Evolutionary conservation across 331 rosid species (phyloP).

Genomic region (Phaseolus coccineus): DNA sequence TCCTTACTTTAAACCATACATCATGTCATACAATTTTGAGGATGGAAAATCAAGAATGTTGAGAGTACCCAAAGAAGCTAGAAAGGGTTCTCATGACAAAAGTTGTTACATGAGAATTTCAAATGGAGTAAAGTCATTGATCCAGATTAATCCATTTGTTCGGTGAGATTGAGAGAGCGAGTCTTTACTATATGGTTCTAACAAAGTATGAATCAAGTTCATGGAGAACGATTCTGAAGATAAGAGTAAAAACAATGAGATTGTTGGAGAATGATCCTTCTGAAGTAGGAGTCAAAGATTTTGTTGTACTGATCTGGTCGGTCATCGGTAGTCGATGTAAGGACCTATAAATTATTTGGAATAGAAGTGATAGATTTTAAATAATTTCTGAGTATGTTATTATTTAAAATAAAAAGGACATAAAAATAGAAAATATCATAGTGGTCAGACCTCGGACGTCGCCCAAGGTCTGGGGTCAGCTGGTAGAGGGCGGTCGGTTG

Average conservation of each 20-base stretch:
- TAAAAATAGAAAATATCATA: too few species aligned
- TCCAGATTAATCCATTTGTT: neutral
- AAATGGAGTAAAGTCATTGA: neutral
- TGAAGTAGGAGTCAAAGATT: neutral
- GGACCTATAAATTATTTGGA: too few species aligned
- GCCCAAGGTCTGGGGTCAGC: too few species aligned
- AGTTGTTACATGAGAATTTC: neutral
- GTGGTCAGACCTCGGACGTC: too few species aligned
- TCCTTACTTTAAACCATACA: neutral
- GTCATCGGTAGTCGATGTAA: too few species aligned
- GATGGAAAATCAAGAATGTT: neutral
- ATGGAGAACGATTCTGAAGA: neutral
- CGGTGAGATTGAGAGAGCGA: neutral
- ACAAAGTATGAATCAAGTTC: neutral
- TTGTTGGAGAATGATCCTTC: neutral
- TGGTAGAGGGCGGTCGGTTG: too few species aligned
- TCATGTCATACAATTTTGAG: constrained; percentile 2
- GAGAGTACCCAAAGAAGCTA: neutral
- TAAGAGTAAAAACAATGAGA: neutral
- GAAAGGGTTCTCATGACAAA: neutral
- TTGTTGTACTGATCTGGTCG: too few species aligned
- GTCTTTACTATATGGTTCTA: neutral
- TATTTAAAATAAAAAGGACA: too few species aligned
- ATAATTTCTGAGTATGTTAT: too few species aligned
- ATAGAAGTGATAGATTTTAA: too few species aligned